Conservation (phyloP, 2,329 filamentous ascomycete species). For the Cladophialophora exuberans region DNA sequence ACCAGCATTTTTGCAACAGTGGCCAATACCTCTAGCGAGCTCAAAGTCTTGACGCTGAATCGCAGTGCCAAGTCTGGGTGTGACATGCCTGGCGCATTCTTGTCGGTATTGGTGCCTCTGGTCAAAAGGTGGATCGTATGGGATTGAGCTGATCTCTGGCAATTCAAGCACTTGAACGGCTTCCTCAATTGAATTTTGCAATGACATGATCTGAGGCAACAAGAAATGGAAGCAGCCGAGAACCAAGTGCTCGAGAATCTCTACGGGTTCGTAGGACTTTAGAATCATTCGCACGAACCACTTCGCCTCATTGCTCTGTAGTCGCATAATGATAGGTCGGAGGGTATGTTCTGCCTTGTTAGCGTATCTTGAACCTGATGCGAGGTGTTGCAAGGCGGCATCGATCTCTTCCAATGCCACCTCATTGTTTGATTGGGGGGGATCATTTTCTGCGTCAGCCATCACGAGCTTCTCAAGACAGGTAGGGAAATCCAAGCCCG, state of each 20-base stretch:
- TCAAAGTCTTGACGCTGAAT: conserved; percentile 63
- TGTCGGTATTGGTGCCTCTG: conserved; percentile 7
- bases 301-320: conserved; percentile 74
- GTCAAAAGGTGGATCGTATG: conserved; percentile 16
- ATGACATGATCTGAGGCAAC: conserved; percentile 56
- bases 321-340: conserved; percentile 59
- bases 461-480: conserved; percentile 68
- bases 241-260: conserved; percentile 61
- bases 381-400: conserved; percentile 64
- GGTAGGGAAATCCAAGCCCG: conserved; percentile 69
- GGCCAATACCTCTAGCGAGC: conserved; percentile 68
- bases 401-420: conserved; percentile 77
- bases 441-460: conserved; percentile 56
- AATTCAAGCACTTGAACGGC: conserved; percentile 23
- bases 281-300: conserved; percentile 83
- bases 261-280: conserved; percentile 72
- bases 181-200: conserved; percentile 30
- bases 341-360: conserved; percentile 54
- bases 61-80: conserved; percentile 60
- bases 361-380: conserved; percentile 71
- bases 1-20: conserved; percentile 69
- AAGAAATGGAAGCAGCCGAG: conserved; percentile 68
- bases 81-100: conserved; percentile 40
- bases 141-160: conserved; percentile 16
- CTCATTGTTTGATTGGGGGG: conserved; percentile 39